Percentiles rank a stretch among this genome's conserved stretches.
phyloP scores from a whole-genome alignment of 352 stramenopile genomes.

The Blastocystis sp. region DNA sequence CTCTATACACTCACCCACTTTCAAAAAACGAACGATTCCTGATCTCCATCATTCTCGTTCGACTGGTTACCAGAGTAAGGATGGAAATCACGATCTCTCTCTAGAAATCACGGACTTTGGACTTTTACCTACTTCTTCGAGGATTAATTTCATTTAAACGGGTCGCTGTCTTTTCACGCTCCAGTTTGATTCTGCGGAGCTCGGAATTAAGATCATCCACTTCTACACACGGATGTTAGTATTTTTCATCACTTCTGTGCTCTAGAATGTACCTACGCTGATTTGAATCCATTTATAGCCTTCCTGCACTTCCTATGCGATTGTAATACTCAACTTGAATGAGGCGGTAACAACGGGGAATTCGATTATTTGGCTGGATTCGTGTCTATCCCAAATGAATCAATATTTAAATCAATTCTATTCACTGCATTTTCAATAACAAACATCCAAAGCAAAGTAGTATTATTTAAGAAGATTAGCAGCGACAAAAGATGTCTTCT shows the following conservation, averaged over 20 bases:
- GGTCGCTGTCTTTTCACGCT: conserved; percentile 23
- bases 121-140: background rate
- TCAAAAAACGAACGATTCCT: background rate
- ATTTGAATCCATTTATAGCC: conserved; percentile 4
- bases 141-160: conserved; percentile 48
- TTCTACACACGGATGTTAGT: conserved; percentile 6
- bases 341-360: background rate
- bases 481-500: conserved; percentile 1
- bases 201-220: background rate
- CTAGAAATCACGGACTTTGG: background rate
- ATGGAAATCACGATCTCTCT: conserved; percentile 17
- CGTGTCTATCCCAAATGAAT: background rate
- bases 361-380: background rate
- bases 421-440: background rate
- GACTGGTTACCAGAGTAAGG: background rate
- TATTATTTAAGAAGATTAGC: background rate
- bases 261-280: background rate
- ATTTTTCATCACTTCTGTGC: background rate
- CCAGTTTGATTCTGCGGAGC: conserved; percentile 8
- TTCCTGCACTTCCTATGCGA: background rate
- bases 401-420: background rate
- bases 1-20: background rate
- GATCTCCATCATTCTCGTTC: background rate
- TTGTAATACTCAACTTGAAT: background rate
- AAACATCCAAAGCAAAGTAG: conserved; percentile 5